Evolutionary conservation across 352 stramenopile genomes (phyloP), one percentile per base, ranked within the genome.

Genomic region (Globisporangium parvum): DNA sequence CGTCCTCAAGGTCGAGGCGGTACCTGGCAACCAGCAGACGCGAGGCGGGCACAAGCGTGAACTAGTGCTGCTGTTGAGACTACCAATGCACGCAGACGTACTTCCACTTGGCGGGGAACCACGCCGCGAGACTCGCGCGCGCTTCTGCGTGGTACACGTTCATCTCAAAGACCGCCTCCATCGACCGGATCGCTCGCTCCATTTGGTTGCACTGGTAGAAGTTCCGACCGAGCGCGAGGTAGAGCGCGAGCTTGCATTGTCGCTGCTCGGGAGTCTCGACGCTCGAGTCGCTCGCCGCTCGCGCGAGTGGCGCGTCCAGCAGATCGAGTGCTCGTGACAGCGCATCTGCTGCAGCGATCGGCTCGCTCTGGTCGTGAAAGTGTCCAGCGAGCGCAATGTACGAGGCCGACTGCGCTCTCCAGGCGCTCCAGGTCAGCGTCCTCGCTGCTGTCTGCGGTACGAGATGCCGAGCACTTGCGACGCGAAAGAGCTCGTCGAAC

Each of bases 201-300:
- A 91, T 89, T 47, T 88, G 78, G 56, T 91, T 91, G 63, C 67
- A 73, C 54, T 86, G 68, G 60, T 87, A 89, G 48, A 78, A 87
- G 18, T 78, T 82, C n/a, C 52, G 53, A 14, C 67, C 78, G 20
- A 91, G 70, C n/a, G 77, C 69, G 11, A 82, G 10, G 46, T 88
- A 86, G 50, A 88, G 47, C 12, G 66, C 40, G 33, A 85, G 65
- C 20, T 75, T 73, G 15, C 62, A 62, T 3, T 45, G 39, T 9
- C 46, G 56, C 40, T 71, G 63, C 10, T 71, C 63, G 3, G 47
- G 45, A 1, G 59, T 71, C 39, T 59, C 23, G 51, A 52, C 9
- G 39, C 12, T 39, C 41, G 21, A 46, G 11, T 47, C 14, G 11
- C 17, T 31, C 11, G 47, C 15, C 0, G 47, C 4, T 21, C 26